Evolutionary conservation across 1,284 basidiomycete genomes (phyloP).

Genomic region (Trichosporon sp.): DNA sequence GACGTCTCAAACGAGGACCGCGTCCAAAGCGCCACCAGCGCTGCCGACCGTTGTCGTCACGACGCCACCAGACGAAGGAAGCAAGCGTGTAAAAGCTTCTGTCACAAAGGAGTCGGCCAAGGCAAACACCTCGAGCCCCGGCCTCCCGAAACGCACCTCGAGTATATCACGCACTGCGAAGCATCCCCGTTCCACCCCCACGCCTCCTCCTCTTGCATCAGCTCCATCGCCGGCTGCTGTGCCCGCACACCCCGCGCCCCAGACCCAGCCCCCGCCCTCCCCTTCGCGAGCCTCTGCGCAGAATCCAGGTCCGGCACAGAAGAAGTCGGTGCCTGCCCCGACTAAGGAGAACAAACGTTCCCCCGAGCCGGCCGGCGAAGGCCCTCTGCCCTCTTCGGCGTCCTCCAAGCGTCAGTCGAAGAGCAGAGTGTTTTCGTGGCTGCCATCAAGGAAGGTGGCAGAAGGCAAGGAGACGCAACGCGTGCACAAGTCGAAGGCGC

Average conservation of each 20-base stretch:
- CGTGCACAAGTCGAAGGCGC: not conserved
- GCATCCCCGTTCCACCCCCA: not conserved
- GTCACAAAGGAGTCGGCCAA: not conserved
- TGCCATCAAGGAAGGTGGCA: not conserved
- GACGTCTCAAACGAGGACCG: not conserved
- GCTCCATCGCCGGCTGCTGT: not conserved
- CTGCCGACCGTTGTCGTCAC: not conserved
- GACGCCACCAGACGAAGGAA: constrained; percentile 1
- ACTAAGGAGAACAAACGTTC: not conserved
- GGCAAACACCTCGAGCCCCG: not conserved
- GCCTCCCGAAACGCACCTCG: not conserved
- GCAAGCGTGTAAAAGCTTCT: not conserved
- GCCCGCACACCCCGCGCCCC: not conserved
- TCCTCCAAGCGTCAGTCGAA: not conserved
- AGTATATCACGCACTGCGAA: not conserved
- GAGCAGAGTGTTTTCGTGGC: constrained; percentile 1
- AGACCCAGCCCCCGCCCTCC: not conserved
- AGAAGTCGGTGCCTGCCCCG: not conserved
- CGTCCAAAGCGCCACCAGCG: not conserved
- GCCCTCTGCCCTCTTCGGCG: not conserved
- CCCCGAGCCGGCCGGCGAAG: not conserved
- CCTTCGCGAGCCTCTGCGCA: not conserved
- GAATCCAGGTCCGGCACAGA: not conserved
- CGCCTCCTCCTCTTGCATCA: not conserved
- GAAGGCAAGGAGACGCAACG: constrained; percentile 3